Conservation (phyloP, 2,329 filamentous ascomycete species). For the Penicillium sp. region DNA sequence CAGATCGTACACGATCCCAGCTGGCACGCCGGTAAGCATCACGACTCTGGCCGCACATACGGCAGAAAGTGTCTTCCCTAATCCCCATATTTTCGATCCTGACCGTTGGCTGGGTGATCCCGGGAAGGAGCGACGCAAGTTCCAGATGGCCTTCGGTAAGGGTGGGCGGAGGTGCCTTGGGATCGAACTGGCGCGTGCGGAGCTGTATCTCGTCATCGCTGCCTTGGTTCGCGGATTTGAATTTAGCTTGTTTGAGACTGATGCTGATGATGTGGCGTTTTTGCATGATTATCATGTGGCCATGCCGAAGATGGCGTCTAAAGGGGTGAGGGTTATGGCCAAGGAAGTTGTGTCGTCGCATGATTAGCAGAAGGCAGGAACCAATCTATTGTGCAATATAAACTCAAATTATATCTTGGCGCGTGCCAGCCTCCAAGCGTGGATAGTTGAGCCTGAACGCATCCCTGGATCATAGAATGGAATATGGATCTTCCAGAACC, state of each 20-base stretch:
- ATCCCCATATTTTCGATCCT: slow-evolving; percentile 37
- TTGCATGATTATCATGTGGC: slow-evolving; percentile 35
- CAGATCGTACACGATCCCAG: slow-evolving; percentile 29
- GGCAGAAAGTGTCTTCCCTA: slow-evolving; percentile 18
- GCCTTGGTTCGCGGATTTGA: slow-evolving; percentile 35
- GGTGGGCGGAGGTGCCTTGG: slow-evolving; percentile 51
- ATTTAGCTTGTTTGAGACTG: slow-evolving; percentile 26
- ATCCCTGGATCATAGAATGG: no score
- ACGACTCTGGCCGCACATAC: slow-evolving; percentile 40
- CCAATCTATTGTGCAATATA: no score
- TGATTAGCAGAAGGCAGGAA: no score
- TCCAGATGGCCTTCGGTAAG: slow-evolving; percentile 47
- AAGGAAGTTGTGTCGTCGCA: background rate
- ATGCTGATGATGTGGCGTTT: slow-evolving; percentile 32
- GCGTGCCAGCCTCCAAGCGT: no score
- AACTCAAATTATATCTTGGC: no score
- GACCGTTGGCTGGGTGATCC: slow-evolving; percentile 47
- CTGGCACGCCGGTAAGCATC: slow-evolving; percentile 43
- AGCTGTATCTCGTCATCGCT: slow-evolving; percentile 34
- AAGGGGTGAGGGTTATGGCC: slow-evolving; percentile 29
- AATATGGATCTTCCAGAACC: no score
- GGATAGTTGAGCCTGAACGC: no score
- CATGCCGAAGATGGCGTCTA: slow-evolving; percentile 29
- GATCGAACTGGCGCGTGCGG: slow-evolving; percentile 41
- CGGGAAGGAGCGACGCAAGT: slow-evolving; percentile 42